Evolutionary conservation across 2,329 filamentous ascomycete species (phyloP), one percentile per base, ranked within the genome.

Genomic region (Clathrospora elynae): DNA sequence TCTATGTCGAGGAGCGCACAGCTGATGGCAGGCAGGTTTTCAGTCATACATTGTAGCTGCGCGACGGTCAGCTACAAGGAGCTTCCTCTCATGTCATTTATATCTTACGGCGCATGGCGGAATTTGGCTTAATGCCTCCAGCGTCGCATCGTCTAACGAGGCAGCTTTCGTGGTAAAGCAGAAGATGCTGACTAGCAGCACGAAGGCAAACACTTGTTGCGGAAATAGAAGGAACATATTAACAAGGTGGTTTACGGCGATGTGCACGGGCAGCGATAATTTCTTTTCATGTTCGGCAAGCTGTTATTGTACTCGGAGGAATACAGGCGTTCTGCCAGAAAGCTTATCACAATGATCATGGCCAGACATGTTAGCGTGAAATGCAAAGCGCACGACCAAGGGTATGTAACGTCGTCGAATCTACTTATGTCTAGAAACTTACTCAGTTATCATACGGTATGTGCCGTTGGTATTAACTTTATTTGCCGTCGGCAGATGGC

Each of bases 11-110:
- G 18, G 19, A 36, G 32, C 26, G 18, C 11, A 17, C 39, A 42
- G 19, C 39, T 32, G 2, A 36, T 36, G n/a, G 16, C 31, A 42
- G 32, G 32, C 19, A 42, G 14, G 10, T 23, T 29, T 26, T 42
- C 19, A 5, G 14, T 17, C n/a, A 42, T 42, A 25, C 39, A 42
- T 25, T 42, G 7, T 12, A 42, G 39, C 39, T 42, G 9, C 24
- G 20, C 10, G 6, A 17, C 10, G 6, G 13, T 35, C 19, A 35
- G 32, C 13, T 35, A 6, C 19, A 35, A 35, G 3, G 24, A 17
- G 6, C 4, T 11, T 35, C 19, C 32, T 35, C 13, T 24, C 2
- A 6, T 35, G 32, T 6, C 1, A 22, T 23, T 6, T n/a, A 9
- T 35, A 35, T 35, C 32, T 35, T 16, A 35, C 32, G 19, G 19